A percentile compares a stretch with the other conserved stretches of the same genome.
Evolutionary conservation across 305 asterid species (phyloP).

Genomic region (Solanum chacoense): DNA sequence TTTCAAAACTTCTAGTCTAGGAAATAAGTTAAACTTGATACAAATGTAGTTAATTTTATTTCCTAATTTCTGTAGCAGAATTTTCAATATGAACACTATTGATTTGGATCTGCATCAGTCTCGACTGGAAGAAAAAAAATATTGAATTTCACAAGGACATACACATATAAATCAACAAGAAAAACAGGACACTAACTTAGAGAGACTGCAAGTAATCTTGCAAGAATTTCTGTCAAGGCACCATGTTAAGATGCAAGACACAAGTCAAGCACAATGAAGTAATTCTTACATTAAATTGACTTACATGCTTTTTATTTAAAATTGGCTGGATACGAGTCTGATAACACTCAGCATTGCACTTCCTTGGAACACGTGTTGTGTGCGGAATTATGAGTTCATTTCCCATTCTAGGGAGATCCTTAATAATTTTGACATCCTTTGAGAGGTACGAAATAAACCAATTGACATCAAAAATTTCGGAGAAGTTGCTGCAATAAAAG

Average conservation of each 20-base stretch:
- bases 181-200: background rate
- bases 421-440: constrained; percentile 37
- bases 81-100: background rate
- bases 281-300: constrained; percentile 2
- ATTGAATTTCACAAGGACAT: background rate
- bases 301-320: constrained; percentile 38
- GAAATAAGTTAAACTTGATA: background rate
- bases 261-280: background rate
- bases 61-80: background rate
- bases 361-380: constrained; percentile 52
- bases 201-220: background rate
- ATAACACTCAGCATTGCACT: constrained; percentile 48
- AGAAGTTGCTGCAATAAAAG: constrained; percentile 49
- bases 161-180: background rate
- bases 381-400: constrained; percentile 23
- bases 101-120: background rate
- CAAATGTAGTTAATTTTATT: background rate
- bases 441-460: constrained; percentile 44
- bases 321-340: constrained; percentile 53
- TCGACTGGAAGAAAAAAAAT: background rate
- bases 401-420: constrained; percentile 34
- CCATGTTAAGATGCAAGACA: background rate
- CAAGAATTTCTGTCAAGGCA: background rate
- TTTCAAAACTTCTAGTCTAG: background rate
- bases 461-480: constrained; percentile 53